Percentiles rank a stretch among this genome's conserved stretches.
Conservation (phyloP, 1,284 basidiomycete genomes). For the Ustilago loliicola region DNA sequence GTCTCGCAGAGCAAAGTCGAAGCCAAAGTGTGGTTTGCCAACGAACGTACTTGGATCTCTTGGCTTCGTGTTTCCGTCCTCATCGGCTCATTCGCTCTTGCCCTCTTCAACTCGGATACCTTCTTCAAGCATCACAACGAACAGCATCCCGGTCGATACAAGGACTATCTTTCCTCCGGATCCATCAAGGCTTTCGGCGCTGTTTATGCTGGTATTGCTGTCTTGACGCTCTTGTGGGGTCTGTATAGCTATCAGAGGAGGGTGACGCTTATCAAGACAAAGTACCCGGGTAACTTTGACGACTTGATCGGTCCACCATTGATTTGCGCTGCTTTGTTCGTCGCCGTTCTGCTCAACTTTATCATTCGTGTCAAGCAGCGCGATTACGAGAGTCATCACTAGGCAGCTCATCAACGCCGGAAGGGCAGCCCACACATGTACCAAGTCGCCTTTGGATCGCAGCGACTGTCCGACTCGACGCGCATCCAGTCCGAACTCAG, state of each 20-base stretch:
- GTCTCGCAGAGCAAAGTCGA: slow-evolving; percentile 66
- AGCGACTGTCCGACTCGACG: neutral
- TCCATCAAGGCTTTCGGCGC: slow-evolving; percentile 85
- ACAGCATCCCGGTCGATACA: slow-evolving; percentile 32
- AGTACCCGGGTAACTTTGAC: slow-evolving; percentile 87
- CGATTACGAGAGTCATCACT: slow-evolving; percentile 43
- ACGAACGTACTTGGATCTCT: slow-evolving; percentile 80
- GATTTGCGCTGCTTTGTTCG: slow-evolving; percentile 65
- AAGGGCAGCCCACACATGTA: no score
- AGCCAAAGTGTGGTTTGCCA: slow-evolving; percentile 70
- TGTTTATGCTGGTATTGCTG: slow-evolving; percentile 80
- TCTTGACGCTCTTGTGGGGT: slow-evolving; percentile 77
- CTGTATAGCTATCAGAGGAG: slow-evolving; percentile 88
- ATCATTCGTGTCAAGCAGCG: slow-evolving; percentile 61
- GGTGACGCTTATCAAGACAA: slow-evolving; percentile 88
- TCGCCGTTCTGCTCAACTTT: slow-evolving; percentile 69
- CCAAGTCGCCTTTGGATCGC: neutral
- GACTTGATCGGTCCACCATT: slow-evolving; percentile 68
- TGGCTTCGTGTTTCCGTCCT: slow-evolving; percentile 90
- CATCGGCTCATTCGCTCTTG: slow-evolving; percentile 86
- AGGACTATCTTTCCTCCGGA: slow-evolving; percentile 37
- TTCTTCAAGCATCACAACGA: slow-evolving; percentile 61
- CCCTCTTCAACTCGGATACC: slow-evolving; percentile 86
- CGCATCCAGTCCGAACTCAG: neutral
- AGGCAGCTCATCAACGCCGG: no score